Base-by-base conservation (phyloP, 2,329 filamentous ascomycete genomes). In the Cytospora chrysosperma region DNA sequence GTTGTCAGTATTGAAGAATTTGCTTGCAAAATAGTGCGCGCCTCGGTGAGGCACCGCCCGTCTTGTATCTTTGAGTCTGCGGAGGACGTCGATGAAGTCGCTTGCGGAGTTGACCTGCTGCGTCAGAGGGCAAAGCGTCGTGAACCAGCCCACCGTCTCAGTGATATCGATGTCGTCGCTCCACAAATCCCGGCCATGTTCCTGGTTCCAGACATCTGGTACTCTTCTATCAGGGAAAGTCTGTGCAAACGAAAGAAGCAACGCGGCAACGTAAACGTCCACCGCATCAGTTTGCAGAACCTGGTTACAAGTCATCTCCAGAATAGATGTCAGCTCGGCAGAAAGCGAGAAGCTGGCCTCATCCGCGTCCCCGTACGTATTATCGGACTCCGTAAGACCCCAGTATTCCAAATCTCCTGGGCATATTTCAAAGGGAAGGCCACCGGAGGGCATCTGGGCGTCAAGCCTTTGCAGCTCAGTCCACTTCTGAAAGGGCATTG, bases 81-180 rank as follows among this genome's bases (percentile, higher is more conserved):
- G 79, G 13, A 86, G 72, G 0, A 82, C 78, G 15, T 81, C 75
- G 47, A 85, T 72, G 19, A 86, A 72, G 63, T 85, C 82, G 34
- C 82, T 79, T 2, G 76, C 72, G 2, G 75, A 72, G 2, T 80
- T 76, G 1, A 79, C 69, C 10, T 77, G 75, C 3, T 81, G 73
- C 1, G 77, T 75, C 7, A 86, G 74, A 0, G 85, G 85, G 56
- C 79, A 83, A 15, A 87, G 73, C 0, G 83, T 80, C 2, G 84
- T 85, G 66, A 87, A 86, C 84, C 84, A 87, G 2, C 85, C 85
- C 0, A 87, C 83, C 0, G 84, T 87, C 58, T 84, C 76, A 5
- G 80, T 79, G 0, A 86, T 77, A 70, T 87, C 82, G 15, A 82
- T 74, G 19, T 80, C 78, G 0, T 72, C 70, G 28, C 78, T 78